Percentiles rank a stretch among this genome's conserved stretches.
Evolutionary conservation across 192 early-diverging fungal genomes (phyloP).

Genomic region (Gamsiella multidivaricata): DNA sequence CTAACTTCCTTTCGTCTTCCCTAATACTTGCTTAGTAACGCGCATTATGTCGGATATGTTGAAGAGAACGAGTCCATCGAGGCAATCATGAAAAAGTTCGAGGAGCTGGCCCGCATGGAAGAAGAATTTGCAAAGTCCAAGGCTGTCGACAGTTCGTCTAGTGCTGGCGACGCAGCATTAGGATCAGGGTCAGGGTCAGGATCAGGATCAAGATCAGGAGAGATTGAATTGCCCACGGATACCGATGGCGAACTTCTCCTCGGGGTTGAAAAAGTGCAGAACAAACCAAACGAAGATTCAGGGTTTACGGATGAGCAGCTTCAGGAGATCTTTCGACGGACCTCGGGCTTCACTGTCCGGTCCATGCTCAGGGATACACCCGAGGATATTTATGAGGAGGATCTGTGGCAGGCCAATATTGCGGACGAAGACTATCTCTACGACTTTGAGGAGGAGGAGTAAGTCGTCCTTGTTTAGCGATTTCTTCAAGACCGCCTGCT

Average conservation of each 20-base stretch:
- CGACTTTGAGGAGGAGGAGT: conserved; percentile 86
- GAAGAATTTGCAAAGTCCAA: conserved; percentile 72
- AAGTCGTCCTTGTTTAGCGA: conserved; percentile 32
- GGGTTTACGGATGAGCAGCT: conserved; percentile 80
- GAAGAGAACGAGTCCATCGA: conserved; percentile 97
- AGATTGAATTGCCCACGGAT: neutral
- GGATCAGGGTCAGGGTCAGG: neutral
- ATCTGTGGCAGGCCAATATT: conserved; percentile 83
- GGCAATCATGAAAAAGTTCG: conserved; percentile 98
- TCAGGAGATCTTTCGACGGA: conserved; percentile 91
- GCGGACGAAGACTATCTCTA: conserved; percentile 73
- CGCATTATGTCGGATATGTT: conserved; percentile 94
- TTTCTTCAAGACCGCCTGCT: too few species aligned
- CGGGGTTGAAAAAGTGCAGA: conserved; percentile 33
- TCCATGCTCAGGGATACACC: conserved; percentile 66
- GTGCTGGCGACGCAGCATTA: conserved; percentile 2
- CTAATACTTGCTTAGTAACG: conserved; percentile 55
- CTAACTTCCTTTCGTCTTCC: neutral
- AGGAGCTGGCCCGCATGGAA: conserved; percentile 92
- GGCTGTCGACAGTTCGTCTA: neutral
- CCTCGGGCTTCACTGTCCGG: conserved; percentile 86
- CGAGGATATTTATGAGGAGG: conserved; percentile 76
- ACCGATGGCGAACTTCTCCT: conserved; percentile 31
- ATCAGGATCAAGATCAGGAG: neutral
- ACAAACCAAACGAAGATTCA: conserved; percentile 38